A percentile compares a stretch with the other conserved stretches of the same genome.
phyloP scores from a whole-genome alignment of 768 basidiomycete species.

The Austroboletus festivus region DNA sequence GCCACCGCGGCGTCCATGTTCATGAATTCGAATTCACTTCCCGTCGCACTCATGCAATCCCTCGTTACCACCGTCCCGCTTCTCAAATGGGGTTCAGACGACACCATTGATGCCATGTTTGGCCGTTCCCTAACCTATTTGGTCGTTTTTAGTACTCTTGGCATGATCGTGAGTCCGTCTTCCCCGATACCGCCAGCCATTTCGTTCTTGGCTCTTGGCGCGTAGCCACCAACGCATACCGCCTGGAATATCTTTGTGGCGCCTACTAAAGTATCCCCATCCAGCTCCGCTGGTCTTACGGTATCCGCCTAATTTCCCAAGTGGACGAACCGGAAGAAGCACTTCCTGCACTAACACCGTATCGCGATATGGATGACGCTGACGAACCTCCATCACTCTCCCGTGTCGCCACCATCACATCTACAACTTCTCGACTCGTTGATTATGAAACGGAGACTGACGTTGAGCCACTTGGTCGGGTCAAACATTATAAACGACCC shows the following conservation, averaged over 20 bases:
- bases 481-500: not conserved
- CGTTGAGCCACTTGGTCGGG: too few relatives aligned
- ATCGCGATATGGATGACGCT: slow-evolving; percentile 10
- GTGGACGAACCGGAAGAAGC: slow-evolving; percentile 27
- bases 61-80: slow-evolving; percentile 80
- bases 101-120: slow-evolving; percentile 84
- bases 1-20: slow-evolving; percentile 83
- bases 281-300: slow-evolving; percentile 90
- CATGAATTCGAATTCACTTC: slow-evolving; percentile 92
- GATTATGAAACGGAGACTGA: too few relatives aligned
- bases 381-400: not conserved
- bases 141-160: slow-evolving; percentile 90
- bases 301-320: slow-evolving; percentile 74
- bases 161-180: slow-evolving; percentile 75
- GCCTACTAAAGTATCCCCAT: not conserved
- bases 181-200: not conserved
- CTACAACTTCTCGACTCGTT: too few relatives aligned
- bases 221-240: too few relatives aligned
- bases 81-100: slow-evolving; percentile 77
- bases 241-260: too few relatives aligned
- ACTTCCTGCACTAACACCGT: not conserved
- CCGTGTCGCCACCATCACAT: not conserved
- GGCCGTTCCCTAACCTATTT: slow-evolving; percentile 88
- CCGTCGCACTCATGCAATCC: slow-evolving; percentile 91
- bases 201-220: not conserved